Conservation (phyloP, 2,329 filamentous ascomycete genomes). For the Dactylellina drechsleri region DNA sequence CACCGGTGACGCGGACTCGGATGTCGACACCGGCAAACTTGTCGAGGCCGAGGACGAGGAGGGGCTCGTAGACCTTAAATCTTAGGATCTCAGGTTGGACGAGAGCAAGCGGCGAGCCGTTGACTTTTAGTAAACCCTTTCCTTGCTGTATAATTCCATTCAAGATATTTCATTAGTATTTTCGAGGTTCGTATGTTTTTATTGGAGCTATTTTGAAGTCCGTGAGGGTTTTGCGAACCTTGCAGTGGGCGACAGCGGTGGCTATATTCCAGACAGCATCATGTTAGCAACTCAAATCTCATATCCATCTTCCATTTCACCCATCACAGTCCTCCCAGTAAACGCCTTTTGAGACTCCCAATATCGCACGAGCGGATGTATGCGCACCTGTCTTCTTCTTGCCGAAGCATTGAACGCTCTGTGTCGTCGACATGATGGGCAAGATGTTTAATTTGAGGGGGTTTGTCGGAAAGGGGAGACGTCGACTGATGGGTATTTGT, state of each 20-base stretch:
- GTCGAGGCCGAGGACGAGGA: constrained; percentile 96
- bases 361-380: constrained; percentile 22
- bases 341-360: background rate
- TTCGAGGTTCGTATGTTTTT: constrained; percentile 11
- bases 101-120: constrained; percentile 92
- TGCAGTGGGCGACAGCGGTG: constrained; percentile 90
- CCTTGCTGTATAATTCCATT: constrained; percentile 68
- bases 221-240: constrained; percentile 68
- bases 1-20: constrained; percentile 92
- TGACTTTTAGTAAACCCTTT: constrained; percentile 97
- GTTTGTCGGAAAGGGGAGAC: constrained; percentile 19
- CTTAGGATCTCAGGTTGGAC: constrained; percentile 96
- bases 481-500: constrained; percentile 36
- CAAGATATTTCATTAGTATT: constrained; percentile 26
- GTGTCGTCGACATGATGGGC: constrained; percentile 77
- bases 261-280: constrained; percentile 65
- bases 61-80: constrained; percentile 99
- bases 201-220: constrained; percentile 5
- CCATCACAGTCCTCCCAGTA: background rate
- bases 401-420: constrained; percentile 97
- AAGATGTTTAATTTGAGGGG: constrained; percentile 58
- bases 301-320: background rate
- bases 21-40: constrained; percentile 98
- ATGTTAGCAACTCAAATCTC: constrained; percentile 59
- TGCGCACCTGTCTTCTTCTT: constrained; percentile 83